These are phyloP conservation scores for Afroboletus lepidellus DNA, from an alignment of 1,284 basidiomycete species.

Conservation along the genomic window DNA sequence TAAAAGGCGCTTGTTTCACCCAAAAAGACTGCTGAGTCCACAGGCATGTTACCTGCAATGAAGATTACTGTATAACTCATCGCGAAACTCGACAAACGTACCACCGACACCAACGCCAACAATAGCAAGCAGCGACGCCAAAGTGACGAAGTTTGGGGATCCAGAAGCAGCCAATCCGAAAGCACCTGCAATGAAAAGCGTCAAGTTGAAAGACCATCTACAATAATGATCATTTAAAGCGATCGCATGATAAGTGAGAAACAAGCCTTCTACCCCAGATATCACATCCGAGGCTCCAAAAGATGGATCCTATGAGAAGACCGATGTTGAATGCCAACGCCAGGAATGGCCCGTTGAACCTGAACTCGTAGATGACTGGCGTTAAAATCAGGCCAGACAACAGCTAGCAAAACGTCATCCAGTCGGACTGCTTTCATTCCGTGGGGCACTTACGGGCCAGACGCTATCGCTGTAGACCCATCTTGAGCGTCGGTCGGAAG, in stretches of 20 bases:
- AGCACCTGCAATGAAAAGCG: slow-evolving; percentile 57
- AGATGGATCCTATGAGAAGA: slow-evolving; percentile 60
- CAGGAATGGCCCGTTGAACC: slow-evolving; percentile 53
- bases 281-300: slow-evolving; percentile 64
- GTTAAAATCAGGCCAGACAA: slow-evolving; percentile 55
- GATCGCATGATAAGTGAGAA: slow-evolving; percentile 9
- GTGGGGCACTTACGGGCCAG: slow-evolving; percentile 42
- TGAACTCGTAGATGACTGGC: slow-evolving; percentile 56
- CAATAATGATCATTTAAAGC: background rate
- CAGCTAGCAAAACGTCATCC: slow-evolving; percentile 35
- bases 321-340: slow-evolving; percentile 61
- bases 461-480: slow-evolving; percentile 40
- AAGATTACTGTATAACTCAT: background rate
- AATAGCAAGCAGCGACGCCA: slow-evolving; percentile 45
- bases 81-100: slow-evolving; percentile 9
- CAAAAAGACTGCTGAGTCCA: slow-evolving; percentile 65
- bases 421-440: background rate
- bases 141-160: slow-evolving; percentile 42
- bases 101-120: slow-evolving; percentile 50
- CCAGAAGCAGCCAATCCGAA: slow-evolving; percentile 53
- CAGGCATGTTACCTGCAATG: slow-evolving; percentile 49
- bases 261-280: slow-evolving; percentile 61
- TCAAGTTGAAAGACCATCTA: slow-evolving; percentile 63
- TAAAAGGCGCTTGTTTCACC: slow-evolving; percentile 34
- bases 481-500: background rate